phyloP scores from a whole-genome alignment of 106 monocot species.

The Allium cepa region DNA sequence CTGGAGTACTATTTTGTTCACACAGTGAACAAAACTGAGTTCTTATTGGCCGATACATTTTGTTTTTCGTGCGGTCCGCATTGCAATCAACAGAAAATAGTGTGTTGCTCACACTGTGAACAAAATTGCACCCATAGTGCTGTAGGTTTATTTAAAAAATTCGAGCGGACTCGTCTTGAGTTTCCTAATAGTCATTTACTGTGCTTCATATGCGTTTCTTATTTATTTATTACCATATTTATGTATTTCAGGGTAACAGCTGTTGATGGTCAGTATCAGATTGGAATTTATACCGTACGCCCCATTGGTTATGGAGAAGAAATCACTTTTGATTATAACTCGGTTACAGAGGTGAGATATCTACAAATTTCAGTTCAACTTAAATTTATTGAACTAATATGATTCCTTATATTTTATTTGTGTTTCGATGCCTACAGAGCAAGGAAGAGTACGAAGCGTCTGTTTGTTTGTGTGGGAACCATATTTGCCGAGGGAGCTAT shows the following conservation, averaged over 20 bases:
- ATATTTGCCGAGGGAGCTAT: constrained; percentile 96
- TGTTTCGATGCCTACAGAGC: constrained; percentile 47
- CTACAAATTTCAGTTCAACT: too few relatives aligned
- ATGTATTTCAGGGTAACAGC: constrained; percentile 75
- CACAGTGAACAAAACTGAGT: too few relatives aligned
- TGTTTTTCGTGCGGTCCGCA: too few relatives aligned
- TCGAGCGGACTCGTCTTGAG: too few relatives aligned
- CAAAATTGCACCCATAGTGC: too few relatives aligned
- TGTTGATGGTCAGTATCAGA: constrained; percentile 97
- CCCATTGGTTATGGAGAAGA: constrained; percentile 95
- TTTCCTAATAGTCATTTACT: background rate
- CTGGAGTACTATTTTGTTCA: too few relatives aligned
- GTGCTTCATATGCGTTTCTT: too few relatives aligned
- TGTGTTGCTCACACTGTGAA: too few relatives aligned
- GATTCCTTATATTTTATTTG: background rate
- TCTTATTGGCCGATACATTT: too few relatives aligned
- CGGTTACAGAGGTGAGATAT: constrained; percentile 76
- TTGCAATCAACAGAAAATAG: too few relatives aligned
- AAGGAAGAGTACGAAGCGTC: constrained; percentile 99
- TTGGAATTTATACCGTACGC: constrained; percentile 84
- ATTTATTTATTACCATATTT: background rate
- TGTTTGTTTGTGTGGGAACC: constrained; percentile 96
- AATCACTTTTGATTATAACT: constrained; percentile 98
- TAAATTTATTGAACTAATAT: too few relatives aligned
- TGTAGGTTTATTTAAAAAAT: too few relatives aligned